Evolutionary conservation across 2,329 filamentous ascomycete species (phyloP), one percentile per base, ranked within the genome.

Genomic region (Paraconiothyrium sp.): DNA sequence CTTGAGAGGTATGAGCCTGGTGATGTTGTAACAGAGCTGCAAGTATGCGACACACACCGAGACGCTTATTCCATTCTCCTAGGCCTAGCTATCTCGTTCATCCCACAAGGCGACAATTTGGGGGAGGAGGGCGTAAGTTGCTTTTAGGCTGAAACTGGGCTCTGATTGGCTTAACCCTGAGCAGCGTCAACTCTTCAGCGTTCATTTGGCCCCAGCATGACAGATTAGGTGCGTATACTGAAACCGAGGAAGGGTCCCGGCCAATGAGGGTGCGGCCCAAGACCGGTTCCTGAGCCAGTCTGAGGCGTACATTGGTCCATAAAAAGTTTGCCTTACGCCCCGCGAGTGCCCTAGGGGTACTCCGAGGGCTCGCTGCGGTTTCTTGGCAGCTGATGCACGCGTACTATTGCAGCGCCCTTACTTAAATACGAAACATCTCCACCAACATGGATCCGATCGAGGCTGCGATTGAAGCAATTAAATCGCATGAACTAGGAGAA

Each of bases 41-140:
- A 20, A 20, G 20, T 20, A 20, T 20, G 20, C 20, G 20, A 20
- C 20, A 20, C 20, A 20, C 20, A 20, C 1, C 20, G 20, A 20
- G 20, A 20, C 20, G 20, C 20, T 20, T 20, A 20, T 20, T 20
- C 20, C 20, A 20, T 20, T 20, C 20, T 20, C 20, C 20, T 1
- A 20, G 20, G 20, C 1, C 20, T 20, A 20, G 20, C 20, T 20
- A 20, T 20, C 20, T 20, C 20, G 1, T 20, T 20, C 20, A 20
- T 22, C 8, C 43, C 16, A 22, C 5, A 46, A 46, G 43, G 43
- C 43, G n/a, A 46, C 43, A 46, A 46, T 1, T 46, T 46, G 16
- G 43, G 43, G 43, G 43, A 46, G 43, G 43, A 46, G 43, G 43
- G 43, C 43, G 43, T 46, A 46, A 46, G 8, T 43, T 43, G 41